Evolutionary conservation across 1,139 yeast genomes (phyloP).

Genomic region (Taphrina communis): DNA sequence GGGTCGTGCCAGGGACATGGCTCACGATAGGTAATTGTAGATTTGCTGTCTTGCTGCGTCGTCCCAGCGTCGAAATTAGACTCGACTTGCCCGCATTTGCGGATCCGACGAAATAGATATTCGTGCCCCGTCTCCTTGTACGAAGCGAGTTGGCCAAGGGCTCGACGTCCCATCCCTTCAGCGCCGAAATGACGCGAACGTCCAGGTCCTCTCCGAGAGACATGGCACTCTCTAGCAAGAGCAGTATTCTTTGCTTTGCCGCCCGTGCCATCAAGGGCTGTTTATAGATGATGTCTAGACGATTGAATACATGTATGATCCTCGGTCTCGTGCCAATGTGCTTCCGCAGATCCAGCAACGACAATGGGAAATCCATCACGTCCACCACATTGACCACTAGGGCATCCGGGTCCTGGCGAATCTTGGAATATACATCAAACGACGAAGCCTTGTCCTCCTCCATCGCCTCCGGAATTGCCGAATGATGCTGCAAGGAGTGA

Average conservation of each 20-base stretch:
- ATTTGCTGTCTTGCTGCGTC: neutral
- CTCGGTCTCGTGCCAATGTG: conserved; percentile 34
- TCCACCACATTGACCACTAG: conserved; percentile 34
- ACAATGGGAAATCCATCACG: conserved; percentile 35
- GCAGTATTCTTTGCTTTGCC: neutral
- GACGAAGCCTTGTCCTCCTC: conserved; percentile 24
- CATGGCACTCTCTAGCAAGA: conserved; percentile 1
- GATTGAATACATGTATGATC: conserved; percentile 36
- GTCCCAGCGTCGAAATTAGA: conserved; percentile 14
- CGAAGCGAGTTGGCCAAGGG: conserved; percentile 20
- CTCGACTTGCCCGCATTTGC: conserved; percentile 40
- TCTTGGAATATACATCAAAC: conserved; percentile 23
- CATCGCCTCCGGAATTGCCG: conserved; percentile 3
- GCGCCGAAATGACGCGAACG: conserved; percentile 24
- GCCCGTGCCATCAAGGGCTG: conserved; percentile 12
- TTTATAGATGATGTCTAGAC: conserved; percentile 25
- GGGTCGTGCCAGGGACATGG: conserved; percentile 36
- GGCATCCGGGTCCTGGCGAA: conserved; percentile 35
- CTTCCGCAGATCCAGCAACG: conserved; percentile 24
- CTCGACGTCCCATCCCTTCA: conserved; percentile 36
- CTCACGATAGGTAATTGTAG: conserved; percentile 19
- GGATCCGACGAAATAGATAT: conserved; percentile 30
- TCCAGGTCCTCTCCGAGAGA: conserved; percentile 4
- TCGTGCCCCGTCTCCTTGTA: conserved; percentile 27
- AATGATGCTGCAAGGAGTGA: conserved; percentile 33